Base-by-base conservation (phyloP, 371 early-diverging fungal genomes). In the Pancytospora philotis region DNA sequence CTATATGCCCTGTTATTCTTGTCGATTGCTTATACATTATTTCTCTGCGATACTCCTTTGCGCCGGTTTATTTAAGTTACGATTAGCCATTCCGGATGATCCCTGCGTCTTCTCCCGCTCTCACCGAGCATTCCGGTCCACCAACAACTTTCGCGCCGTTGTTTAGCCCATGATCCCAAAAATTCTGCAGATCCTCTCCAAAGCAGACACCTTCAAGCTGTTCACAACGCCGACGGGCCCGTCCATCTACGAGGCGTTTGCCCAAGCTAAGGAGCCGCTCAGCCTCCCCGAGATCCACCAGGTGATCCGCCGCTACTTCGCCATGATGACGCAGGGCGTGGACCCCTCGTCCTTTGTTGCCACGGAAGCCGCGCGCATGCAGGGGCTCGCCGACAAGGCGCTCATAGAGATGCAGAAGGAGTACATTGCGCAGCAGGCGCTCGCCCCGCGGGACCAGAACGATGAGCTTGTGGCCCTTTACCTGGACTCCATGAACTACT, bases 391-490 rank as follows among this genome's bases (percentile, higher is more conserved):
- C 22, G 45, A 45, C 45, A 16, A 45, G 45, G 16, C 16, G 16
- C 22, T 16, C 45, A 45, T n/a, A n/a, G 45, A 16, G 45, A 45
- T 45, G 45, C 45, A 22, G 22, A 16, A 45, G 45, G 22, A 22
- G 45, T 22, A 16, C 45, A 45, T 16, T 16, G 22, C 16, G 45
- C 45, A 16, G 45, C 45, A n/a, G 45, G 22, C 22, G 16, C 45
- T 22, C 45, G 45, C 45, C n/a, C 39, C 57, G 6, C 4, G 3
- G 4, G 19, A 65, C 38, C 19, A 38, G 3, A 63, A 58, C 25
- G 63, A 65, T 3, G 61, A 65, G 28, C 35, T 62, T 27, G 3
- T 65, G 8, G 63, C 6, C 10, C 19, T 63, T 28, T 63, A 65
- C 32, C 30, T 60, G 30, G n/a, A 57, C 19, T 41, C 49, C n/a